Conservation (phyloP, 495 filamentous ascomycete genomes). For the Letharia columbiana region DNA sequence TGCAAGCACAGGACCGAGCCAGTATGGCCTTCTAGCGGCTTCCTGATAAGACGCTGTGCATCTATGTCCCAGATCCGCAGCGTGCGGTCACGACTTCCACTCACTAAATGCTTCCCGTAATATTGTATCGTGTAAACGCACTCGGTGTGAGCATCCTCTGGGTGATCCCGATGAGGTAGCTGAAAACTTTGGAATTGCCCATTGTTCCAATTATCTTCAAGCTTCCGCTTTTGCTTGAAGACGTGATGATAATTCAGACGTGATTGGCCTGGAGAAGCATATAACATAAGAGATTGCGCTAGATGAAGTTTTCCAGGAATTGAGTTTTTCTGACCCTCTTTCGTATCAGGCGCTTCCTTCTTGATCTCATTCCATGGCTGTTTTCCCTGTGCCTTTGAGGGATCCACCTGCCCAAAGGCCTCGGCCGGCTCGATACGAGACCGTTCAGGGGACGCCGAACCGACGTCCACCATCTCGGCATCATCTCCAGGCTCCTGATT, state of each 20-base stretch:
- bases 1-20: slow-evolving; percentile 93
- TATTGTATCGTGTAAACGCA: slow-evolving; percentile 96
- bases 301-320: neutral
- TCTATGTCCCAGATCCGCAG: slow-evolving; percentile 86
- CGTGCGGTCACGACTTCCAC: slow-evolving; percentile 81
- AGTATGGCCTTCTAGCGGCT: slow-evolving; percentile 63
- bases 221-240: slow-evolving; percentile 73
- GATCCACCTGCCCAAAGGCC: neutral
- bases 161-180: slow-evolving; percentile 72
- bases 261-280: slow-evolving; percentile 13
- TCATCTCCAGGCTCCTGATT: slow-evolving; percentile 33
- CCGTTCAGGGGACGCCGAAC: slow-evolving; percentile 21
- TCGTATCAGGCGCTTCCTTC: no score
- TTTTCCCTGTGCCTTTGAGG: neutral
- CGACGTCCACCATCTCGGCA: slow-evolving; percentile 40
- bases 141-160: slow-evolving; percentile 77
- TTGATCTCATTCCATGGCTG: slow-evolving; percentile 5
- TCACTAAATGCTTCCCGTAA: slow-evolving; percentile 76
- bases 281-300: slow-evolving; percentile 15
- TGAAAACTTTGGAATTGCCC: slow-evolving; percentile 79
- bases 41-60: slow-evolving; percentile 62
- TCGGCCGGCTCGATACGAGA: neutral
- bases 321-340: neutral
- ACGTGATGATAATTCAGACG: slow-evolving; percentile 74
- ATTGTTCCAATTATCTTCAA: slow-evolving; percentile 87